Evolutionary conservation across 805 yeast genomes (phyloP), one percentile per base, ranked within the genome.

Genomic region (Saccharomycopsis olivae): DNA sequence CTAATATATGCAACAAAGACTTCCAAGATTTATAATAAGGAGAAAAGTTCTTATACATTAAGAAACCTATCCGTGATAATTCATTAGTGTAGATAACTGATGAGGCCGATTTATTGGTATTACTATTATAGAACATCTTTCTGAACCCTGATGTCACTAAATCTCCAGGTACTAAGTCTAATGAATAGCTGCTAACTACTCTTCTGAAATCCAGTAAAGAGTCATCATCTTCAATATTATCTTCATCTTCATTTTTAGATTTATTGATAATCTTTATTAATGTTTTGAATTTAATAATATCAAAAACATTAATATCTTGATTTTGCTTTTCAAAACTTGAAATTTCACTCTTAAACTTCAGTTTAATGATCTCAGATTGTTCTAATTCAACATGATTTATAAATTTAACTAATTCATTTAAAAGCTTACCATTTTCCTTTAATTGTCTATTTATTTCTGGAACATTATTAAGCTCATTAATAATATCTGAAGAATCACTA

Each of bases 321-420:
- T 8, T 10, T 0, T 30, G 6, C 0, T 45, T 46, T 31, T 55
- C 48, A 1, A 47, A 17, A 1, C 52, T 44, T 3, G 61, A 56
- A 19, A 71, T 50, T 11, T 55, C 52, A 1, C 57, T 47, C 3
- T 57, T 50, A 39, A 58, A 54, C 10, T 58, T 51, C 33, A 68
- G 74, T 17, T 58, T 25, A 13, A 57, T 54, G 3, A 64, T 69
- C 5, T 54, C 51, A 5, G 60, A 53, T 16, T 56, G 53, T 14
- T 69, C 72, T 5, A 50, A 50, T 40, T 69, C 72, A 18, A 68
- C 65, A 5, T 59, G 46, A 5, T 66, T 56, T 16, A 78, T 56
- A 48, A 83, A 75, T 44, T 63, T 73, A 9, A 80, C 72, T 9
- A 76, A 61, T 38, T 79, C 78, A 15, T 60, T 52, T 14, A 57